Evolutionary conservation across 495 filamentous ascomycete species (phyloP), one percentile per base, ranked within the genome.

Genomic region (Rusavskia elegans): DNA sequence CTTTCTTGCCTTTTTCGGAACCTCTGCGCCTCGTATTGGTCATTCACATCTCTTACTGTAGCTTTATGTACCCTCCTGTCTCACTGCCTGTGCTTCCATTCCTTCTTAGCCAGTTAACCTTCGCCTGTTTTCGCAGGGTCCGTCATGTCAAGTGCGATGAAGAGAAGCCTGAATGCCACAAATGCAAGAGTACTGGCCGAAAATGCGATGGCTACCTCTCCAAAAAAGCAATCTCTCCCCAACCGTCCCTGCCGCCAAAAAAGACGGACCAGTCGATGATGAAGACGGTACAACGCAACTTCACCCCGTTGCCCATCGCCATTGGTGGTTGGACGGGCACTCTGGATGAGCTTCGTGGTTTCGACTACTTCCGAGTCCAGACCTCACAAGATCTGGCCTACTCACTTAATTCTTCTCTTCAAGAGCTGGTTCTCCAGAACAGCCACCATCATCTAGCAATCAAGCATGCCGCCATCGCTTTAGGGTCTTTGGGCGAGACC

Each of bases 101-200:
- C 48, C 21, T 41, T 41, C 6, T 51, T 41, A 41, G 36, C 41
- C 21, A 29, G 49, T 39, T 56, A 50, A 41, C 14, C 19, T 11
- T 11, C 14, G 6, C 11, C 14, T 46, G 6, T 29, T 8, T 3
- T 19, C 13, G 20, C 52, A 74, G 71, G 53, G 58, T 63, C 20
- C 65, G 79, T 51, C 72, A 76, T 55, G 77, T 83, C 39, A 83
- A 83, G 64, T 83, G 79, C 66, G 79, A 79, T 65, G 79, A 83
- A 63, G 65, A 58, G 52, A 76, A 73, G 45, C 79, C 80, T 7
- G 57, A 65, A 11, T 83, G 79, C 55, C 61, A 61, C 30, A 72
- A 75, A 53, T 83, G 80, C 55, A 61, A 72, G 23, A 60, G 55
- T 20, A 73, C 70, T 0, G 73, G 73, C 3, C 65, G 74, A 5